A percentile compares a stretch with the other conserved stretches of the same genome.
Evolutionary conservation across 2,329 filamentous ascomycete genomes (phyloP).

Genomic region (Fonsecaea monophora): DNA sequence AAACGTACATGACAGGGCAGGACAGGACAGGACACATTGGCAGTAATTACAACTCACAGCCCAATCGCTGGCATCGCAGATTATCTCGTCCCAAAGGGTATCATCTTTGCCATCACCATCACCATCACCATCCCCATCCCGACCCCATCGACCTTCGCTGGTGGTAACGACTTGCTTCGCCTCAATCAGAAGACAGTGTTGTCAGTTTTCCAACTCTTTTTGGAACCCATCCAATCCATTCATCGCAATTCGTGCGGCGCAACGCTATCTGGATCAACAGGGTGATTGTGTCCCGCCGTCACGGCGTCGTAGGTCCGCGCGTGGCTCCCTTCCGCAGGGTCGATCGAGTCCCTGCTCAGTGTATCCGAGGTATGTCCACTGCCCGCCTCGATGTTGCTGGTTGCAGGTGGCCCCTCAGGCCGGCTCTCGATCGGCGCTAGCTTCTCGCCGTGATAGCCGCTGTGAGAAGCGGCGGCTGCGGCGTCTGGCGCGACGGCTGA

Average conservation of each 20-base stretch:
- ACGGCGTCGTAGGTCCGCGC: constrained; percentile 24
- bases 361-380: constrained; percentile 22
- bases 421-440: constrained; percentile 36
- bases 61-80: not conserved
- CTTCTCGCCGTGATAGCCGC: constrained; percentile 33
- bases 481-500: constrained; percentile 39
- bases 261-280: constrained; percentile 27
- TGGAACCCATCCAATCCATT: not conserved
- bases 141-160: not conserved
- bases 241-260: constrained; percentile 33
- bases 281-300: constrained; percentile 29
- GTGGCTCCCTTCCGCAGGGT: constrained; percentile 18
- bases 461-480: constrained; percentile 23
- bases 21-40: too few relatives aligned
- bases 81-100: not conserved
- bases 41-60: not conserved
- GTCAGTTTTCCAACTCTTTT: too few relatives aligned
- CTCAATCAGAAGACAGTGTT: not conserved
- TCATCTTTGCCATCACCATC: not conserved
- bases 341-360: constrained; percentile 11
- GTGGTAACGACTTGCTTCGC: not conserved
- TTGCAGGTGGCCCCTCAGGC: constrained; percentile 20
- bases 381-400: constrained; percentile 10
- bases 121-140: not conserved
- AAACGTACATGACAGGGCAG: not conserved